These are phyloP conservation scores for Entomortierella chlamydospora DNA, from an alignment of 192 early-diverging fungal genomes.

Conservation along the genomic window DNA sequence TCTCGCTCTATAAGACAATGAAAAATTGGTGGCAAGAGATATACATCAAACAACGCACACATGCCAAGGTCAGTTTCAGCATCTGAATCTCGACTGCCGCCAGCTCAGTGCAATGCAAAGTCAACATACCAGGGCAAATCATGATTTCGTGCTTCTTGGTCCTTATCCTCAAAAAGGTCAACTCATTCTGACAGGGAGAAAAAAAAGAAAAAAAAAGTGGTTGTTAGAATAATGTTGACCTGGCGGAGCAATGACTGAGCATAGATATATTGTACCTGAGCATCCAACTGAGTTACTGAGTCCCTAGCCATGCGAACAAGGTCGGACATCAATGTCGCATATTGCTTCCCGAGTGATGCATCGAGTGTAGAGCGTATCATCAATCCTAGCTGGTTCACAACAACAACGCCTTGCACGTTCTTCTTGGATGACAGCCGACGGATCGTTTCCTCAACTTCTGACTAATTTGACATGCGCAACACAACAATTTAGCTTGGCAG, in stretches of 20 bases:
- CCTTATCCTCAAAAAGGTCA: constrained; percentile 93
- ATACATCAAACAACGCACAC: background rate
- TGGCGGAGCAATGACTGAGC: too few species aligned
- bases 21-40: background rate
- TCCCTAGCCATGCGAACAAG: constrained; percentile 81
- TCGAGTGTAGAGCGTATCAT: constrained; percentile 92
- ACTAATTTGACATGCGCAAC: too few species aligned
- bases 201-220: background rate
- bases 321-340: constrained; percentile 86
- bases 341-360: constrained; percentile 79
- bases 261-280: constrained; percentile 67
- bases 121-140: constrained; percentile 86
- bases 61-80: background rate
- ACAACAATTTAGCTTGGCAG: background rate
- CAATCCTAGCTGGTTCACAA: constrained; percentile 91
- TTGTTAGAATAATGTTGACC: background rate
- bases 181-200: constrained; percentile 88
- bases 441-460: constrained; percentile 95
- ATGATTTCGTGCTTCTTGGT: constrained; percentile 98
- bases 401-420: constrained; percentile 92
- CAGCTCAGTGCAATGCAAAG: background rate
- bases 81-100: background rate
- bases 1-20: constrained; percentile 71
- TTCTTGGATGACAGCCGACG: constrained; percentile 88
- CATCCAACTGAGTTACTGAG: constrained; percentile 85